Conservation (phyloP, 257 asterid species). For the Pogostemon cablin region DNA sequence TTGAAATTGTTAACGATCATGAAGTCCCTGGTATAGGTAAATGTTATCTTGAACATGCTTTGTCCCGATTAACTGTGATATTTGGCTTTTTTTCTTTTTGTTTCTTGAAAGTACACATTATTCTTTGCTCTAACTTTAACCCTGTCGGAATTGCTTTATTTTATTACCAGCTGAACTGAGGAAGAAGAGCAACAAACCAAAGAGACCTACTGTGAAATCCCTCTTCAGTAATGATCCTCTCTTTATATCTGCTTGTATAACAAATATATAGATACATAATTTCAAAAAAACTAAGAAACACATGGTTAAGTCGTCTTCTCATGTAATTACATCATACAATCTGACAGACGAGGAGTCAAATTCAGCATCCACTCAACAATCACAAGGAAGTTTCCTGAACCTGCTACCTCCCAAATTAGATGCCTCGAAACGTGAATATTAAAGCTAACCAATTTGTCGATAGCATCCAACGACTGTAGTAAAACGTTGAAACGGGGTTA, state of each 20-base stretch:
- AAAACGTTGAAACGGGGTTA: slow-evolving; percentile 30
- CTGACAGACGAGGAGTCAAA: slow-evolving; percentile 71
- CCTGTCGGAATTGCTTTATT: slow-evolving; percentile 26
- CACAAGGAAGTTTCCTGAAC: slow-evolving; percentile 77
- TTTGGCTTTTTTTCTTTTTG: background rate
- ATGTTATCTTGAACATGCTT: slow-evolving; percentile 22
- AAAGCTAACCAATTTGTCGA: slow-evolving; percentile 40
- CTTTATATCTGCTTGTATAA: background rate
- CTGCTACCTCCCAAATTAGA: slow-evolving; percentile 66
- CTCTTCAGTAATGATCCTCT: slow-evolving; percentile 74
- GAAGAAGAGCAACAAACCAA: slow-evolving; percentile 85
- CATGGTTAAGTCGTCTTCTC: slow-evolving; percentile 15
- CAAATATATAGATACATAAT: background rate
- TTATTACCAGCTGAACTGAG: slow-evolving; percentile 72
- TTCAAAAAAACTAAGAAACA: background rate
- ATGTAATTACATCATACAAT: background rate
- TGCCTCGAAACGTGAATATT: slow-evolving; percentile 47
- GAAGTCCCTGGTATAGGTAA: slow-evolving; percentile 87
- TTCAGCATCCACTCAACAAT: slow-evolving; percentile 56
- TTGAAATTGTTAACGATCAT: slow-evolving; percentile 88
- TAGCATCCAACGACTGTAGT: slow-evolving; percentile 43
- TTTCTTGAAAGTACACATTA: background rate
- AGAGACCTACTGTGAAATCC: slow-evolving; percentile 90
- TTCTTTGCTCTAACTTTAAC: background rate
- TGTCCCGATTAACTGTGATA: slow-evolving; percentile 11